A percentile compares a stretch with the other conserved stretches of the same genome.
These are phyloP conservation scores for Puccinia coronata DNA, from an alignment of 1,284 basidiomycete genomes.

Conservation along the genomic window DNA sequence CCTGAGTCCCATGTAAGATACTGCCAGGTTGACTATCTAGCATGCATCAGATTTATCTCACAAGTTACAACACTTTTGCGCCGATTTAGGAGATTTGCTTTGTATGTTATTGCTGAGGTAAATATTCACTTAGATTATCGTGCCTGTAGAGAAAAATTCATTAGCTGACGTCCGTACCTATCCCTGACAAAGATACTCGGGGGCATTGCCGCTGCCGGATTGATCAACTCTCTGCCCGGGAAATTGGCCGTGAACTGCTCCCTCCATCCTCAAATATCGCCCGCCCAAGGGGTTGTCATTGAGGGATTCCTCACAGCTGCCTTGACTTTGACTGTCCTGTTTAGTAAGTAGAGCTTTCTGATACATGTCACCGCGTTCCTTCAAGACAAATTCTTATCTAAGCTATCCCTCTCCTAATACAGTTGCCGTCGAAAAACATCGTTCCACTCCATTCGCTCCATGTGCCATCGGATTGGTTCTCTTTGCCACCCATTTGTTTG, in stretches of 20 bases:
- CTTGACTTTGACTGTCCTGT: constrained; percentile 36
- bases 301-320: constrained; percentile 37
- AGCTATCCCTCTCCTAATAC: background rate
- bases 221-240: constrained; percentile 68
- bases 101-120: constrained; percentile 44
- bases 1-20: constrained; percentile 39
- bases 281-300: constrained; percentile 35
- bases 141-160: background rate
- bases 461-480: constrained; percentile 52
- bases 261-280: constrained; percentile 18
- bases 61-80: background rate
- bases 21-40: background rate
- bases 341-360: constrained; percentile 5
- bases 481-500: constrained; percentile 52
- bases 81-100: constrained; percentile 35
- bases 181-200: constrained; percentile 43
- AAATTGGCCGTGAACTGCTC: constrained; percentile 63
- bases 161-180: too few relatives aligned
- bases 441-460: constrained; percentile 50
- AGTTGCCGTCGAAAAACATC: constrained; percentile 53
- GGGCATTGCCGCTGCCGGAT: constrained; percentile 63
- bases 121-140: background rate
- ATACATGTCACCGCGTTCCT: background rate
- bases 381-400: background rate
- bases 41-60: background rate